Evolutionary conservation across 495 filamentous ascomycete species (phyloP), one percentile per base, ranked within the genome.

Genomic region (Geopyxis carbonaria): DNA sequence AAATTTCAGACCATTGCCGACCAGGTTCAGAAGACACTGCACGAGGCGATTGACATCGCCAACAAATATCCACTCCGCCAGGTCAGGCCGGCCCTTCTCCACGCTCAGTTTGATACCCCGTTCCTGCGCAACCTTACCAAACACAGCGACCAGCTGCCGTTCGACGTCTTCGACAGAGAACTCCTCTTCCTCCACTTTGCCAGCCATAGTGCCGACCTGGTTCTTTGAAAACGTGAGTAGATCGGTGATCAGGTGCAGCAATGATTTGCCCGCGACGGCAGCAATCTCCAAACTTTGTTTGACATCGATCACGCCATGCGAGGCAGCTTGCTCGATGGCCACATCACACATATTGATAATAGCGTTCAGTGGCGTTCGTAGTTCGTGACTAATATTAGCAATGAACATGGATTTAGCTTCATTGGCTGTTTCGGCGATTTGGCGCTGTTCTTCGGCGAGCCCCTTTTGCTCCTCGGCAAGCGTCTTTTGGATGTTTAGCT

Each of bases 381-480:
- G 65, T 55, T 93, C 86, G 53, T 94, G 86, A 2, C 83, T 91
- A 20, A 94, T 92, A 48, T 94, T 94, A 21, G 86, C 86, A 45
- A 94, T 87, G 58, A 94, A 94, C 18, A 92, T 59, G 5, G 86
- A 92, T 60, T 94, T 93, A 63, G 81, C 89, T 57, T 92, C 80
- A 49, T 92, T 93, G 5, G 86, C 86, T 10, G 80, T 75, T 52
- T 93, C 86, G 4, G 86, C 86, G 2, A 84, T 80, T 60, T 83
- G 76, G 57, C 93, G 93, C 23, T 84, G 69, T 57, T 84, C 73
- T 52, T 93, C 85, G 4, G 86, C 85, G 1, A 83, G 80, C 60
- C 83, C 76, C 57, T 92, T 93, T 50, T 80, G 84, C 39, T 80
- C 72, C 57, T 92, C 83, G 0, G 55, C 38, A 53, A 92, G 80